Evolutionary conservation across 768 basidiomycete species (phyloP).

Genomic region (Tricholoma hemisulphureum): DNA sequence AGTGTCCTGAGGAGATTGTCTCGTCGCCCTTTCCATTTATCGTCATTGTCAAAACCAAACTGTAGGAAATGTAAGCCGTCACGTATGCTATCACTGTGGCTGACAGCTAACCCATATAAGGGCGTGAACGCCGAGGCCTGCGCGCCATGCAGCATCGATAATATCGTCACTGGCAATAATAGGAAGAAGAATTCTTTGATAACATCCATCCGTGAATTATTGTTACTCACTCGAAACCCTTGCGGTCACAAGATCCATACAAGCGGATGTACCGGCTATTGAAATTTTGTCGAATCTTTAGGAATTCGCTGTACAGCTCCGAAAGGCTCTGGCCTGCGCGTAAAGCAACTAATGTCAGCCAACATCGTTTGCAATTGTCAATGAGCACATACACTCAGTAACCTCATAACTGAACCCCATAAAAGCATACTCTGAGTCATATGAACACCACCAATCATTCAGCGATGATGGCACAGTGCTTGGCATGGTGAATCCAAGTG

Average conservation of each 20-base stretch:
- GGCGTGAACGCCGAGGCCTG: slow-evolving; percentile 69
- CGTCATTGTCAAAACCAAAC: slow-evolving; percentile 48
- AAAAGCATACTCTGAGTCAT: slow-evolving; percentile 67
- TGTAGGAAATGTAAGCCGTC: slow-evolving; percentile 14
- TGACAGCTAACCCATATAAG: slow-evolving; percentile 61
- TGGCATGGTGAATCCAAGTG: slow-evolving; percentile 45
- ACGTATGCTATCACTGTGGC: neutral
- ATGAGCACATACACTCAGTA: slow-evolving; percentile 48
- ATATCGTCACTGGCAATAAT: slow-evolving; percentile 47
- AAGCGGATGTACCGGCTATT: slow-evolving; percentile 66
- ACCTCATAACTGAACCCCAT: slow-evolving; percentile 78
- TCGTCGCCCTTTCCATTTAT: slow-evolving; percentile 54
- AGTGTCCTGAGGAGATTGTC: slow-evolving; percentile 51
- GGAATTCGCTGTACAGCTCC: slow-evolving; percentile 54
- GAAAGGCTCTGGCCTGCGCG: slow-evolving; percentile 56
- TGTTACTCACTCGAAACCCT: slow-evolving; percentile 44
- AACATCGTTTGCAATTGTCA: neutral
- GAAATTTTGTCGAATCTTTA: slow-evolving; percentile 57
- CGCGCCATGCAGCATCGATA: slow-evolving; percentile 66
- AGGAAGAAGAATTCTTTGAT: neutral
- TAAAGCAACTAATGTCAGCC: slow-evolving; percentile 3
- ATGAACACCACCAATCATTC: slow-evolving; percentile 64
- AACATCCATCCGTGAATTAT: neutral
- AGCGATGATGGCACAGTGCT: slow-evolving; percentile 40
- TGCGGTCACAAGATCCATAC: slow-evolving; percentile 46